Base-by-base conservation (phyloP, 2,329 filamentous ascomycete genomes). In the Fusarium sp. region DNA sequence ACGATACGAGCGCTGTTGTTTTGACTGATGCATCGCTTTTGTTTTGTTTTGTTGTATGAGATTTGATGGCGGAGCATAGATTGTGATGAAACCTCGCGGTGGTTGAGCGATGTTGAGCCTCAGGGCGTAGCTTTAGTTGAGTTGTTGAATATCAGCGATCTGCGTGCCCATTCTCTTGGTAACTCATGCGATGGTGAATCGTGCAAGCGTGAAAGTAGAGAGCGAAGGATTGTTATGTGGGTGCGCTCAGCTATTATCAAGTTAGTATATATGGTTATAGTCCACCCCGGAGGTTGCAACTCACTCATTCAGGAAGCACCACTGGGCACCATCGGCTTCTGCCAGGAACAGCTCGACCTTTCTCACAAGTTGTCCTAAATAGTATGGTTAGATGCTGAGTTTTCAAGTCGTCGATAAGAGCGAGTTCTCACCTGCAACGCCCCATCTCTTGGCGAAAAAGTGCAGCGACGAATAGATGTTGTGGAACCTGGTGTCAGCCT, bases 391-490 rank as follows among this genome's bases (percentile, higher is more conserved):
- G 71, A 66, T 61, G 38, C 27, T 31, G 40, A 40, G 61, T 35
- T 31, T 51, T 9, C 31, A 51, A 27, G 8, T 24, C 3, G 24
- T 10, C 16, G 2, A 51, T 44, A 59, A 35, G 38, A 24, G 66
- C 31, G 22, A 29, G 17, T 38, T 74, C 79, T 65, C 62, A 80
- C 80, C 80, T 31, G 79, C 81, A 69, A 81, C 77, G 38, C 75
- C 79, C 80, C 80, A 82, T 58, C 80, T 69, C 69, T 81, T 81
- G 9, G 79, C 79, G 40, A 81, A 81, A 67, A 79, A 81, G 59
- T 81, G 79, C 29, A 82, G 73, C 10, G 79, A 79, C 33, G 79
- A 78, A 67, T 80, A 81, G 22, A 81, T 77, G 35, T 81, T 80
- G 46, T 80, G 79, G 62, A 82, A 81, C 44, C 77, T 73, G n/a